phyloP scores from a whole-genome alignment of 345 rosid genomes.

The Arabidopsis suecica region DNA sequence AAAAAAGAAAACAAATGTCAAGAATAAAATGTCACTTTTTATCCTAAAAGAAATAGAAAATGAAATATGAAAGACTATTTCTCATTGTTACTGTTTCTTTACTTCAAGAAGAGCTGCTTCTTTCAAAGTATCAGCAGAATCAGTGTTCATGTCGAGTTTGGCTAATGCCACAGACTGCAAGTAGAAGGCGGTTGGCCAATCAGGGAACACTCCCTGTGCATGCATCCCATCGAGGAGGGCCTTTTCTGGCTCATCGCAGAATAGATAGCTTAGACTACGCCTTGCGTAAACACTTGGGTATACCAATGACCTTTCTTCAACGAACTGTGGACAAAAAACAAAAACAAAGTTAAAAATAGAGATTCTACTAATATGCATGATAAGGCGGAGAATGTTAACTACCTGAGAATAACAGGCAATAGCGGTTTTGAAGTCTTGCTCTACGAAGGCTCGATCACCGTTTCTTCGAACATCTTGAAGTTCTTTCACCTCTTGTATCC shows the following conservation, averaged over 20 bases:
- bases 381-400: conserved; percentile 4
- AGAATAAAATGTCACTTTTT: not conserved
- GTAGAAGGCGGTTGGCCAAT: conserved; percentile 94
- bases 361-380: not conserved
- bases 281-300: conserved; percentile 90
- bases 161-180: conserved; percentile 95
- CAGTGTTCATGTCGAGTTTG: conserved; percentile 82
- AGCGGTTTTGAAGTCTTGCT: conserved; percentile 88
- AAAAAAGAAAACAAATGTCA: not conserved
- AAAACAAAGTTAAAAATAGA: not conserved
- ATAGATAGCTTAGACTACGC: conserved; percentile 82
- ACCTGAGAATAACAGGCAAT: conserved; percentile 91
- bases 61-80: conserved; percentile 47
- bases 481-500: conserved; percentile 84
- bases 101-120: conserved; percentile 83
- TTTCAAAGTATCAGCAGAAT: conserved; percentile 82
- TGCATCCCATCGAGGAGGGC: conserved; percentile 94
- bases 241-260: conserved; percentile 72
- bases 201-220: conserved; percentile 74
- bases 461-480: conserved; percentile 79
- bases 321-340: conserved; percentile 56
- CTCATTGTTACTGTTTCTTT: conserved; percentile 61
- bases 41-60: conserved; percentile 8
- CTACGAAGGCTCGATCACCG: conserved; percentile 83
- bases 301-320: conserved; percentile 62